Conservation (phyloP, 139 green algal genomes). For the Closterium sp. region DNA sequence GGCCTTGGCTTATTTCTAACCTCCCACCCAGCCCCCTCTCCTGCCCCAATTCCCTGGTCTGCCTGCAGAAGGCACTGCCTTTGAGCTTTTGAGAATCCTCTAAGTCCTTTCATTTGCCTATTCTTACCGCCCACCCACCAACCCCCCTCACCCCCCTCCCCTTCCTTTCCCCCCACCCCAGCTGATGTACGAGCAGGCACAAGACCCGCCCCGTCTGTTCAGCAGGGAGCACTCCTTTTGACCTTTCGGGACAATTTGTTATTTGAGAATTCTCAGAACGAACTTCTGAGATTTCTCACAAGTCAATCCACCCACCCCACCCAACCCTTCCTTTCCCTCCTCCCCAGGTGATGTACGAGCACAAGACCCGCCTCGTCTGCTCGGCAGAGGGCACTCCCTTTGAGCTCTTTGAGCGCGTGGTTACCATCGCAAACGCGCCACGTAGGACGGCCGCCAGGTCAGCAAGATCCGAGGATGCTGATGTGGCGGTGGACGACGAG, state of each 20-base stretch:
- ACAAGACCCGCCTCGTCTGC: conserved; percentile 72
- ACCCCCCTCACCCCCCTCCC: too few species aligned
- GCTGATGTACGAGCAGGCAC: conserved; percentile 87
- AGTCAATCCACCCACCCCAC: too few species aligned
- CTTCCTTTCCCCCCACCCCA: background rate
- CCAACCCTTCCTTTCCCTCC: too few species aligned
- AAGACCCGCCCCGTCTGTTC: conserved; percentile 72
- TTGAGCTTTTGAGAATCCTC: too few species aligned
- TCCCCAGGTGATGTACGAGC: conserved; percentile 77
- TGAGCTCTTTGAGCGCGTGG: conserved; percentile 83
- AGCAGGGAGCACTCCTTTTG: conserved; percentile 69
- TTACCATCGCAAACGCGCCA: conserved; percentile 58
- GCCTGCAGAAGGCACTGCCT: conserved; percentile 68
- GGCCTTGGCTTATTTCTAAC: too few species aligned
- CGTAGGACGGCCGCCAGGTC: background rate
- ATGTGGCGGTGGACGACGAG: conserved; percentile 40
- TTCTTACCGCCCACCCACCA: conserved; percentile 84
- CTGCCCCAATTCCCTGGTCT: too few species aligned
- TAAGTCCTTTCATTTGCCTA: too few species aligned
- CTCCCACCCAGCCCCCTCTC: too few species aligned
- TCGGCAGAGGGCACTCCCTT: conserved; percentile 73
- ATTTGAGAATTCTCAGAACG: too few species aligned
- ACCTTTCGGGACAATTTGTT: too few species aligned
- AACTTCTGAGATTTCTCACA: too few species aligned
- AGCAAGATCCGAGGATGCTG: conserved; percentile 1